Evolutionary conservation across 768 basidiomycete species (phyloP).

Genomic region (Agrocybe praecox): DNA sequence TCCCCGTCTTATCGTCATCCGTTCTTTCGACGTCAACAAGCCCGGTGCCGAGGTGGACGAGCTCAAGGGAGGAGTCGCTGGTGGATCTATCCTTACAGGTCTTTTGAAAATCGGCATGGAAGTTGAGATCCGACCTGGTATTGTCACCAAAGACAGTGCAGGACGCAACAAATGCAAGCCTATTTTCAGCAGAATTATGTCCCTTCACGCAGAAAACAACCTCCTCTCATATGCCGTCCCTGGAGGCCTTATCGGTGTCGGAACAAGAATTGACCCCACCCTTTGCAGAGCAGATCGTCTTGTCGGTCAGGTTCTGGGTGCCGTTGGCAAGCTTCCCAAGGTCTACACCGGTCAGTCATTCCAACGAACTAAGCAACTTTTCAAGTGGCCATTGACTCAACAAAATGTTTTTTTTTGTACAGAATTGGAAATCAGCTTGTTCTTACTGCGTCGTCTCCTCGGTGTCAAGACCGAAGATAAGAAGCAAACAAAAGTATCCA

Average conservation of each 20-base stretch:
- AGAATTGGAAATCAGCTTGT: conserved; percentile 93
- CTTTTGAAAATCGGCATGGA: conserved; percentile 89
- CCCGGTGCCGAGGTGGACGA: conserved; percentile 97
- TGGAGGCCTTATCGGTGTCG: conserved; percentile 97
- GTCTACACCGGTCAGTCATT: conserved; percentile 79
- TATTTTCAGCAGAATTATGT: conserved; percentile 89
- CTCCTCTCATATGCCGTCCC: conserved; percentile 94
- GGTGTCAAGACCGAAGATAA: conserved; percentile 99
- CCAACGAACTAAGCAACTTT: neutral
- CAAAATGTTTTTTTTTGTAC: neutral
- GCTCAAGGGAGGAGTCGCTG: conserved; percentile 97
- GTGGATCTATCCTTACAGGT: conserved; percentile 93
- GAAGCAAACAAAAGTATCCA: conserved; percentile 95
- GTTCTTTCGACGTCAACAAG: conserved; percentile 99
- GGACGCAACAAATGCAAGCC: conserved; percentile 93
- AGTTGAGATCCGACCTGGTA: conserved; percentile 96
- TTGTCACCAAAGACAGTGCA: conserved; percentile 92
- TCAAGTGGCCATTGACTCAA: conserved; percentile 1
- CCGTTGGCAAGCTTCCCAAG: conserved; percentile 90
- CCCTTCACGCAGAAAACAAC: conserved; percentile 94
- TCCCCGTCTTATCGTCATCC: conserved; percentile 96
- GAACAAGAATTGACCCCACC: conserved; percentile 95
- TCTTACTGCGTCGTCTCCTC: conserved; percentile 93
- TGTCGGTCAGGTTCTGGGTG: conserved; percentile 95
- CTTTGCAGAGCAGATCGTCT: conserved; percentile 96